A percentile compares a stretch with the other conserved stretches of the same genome.
Evolutionary conservation across 2,329 filamentous ascomycete genomes (phyloP).

Genomic region (Akanthomyces muscarius): DNA sequence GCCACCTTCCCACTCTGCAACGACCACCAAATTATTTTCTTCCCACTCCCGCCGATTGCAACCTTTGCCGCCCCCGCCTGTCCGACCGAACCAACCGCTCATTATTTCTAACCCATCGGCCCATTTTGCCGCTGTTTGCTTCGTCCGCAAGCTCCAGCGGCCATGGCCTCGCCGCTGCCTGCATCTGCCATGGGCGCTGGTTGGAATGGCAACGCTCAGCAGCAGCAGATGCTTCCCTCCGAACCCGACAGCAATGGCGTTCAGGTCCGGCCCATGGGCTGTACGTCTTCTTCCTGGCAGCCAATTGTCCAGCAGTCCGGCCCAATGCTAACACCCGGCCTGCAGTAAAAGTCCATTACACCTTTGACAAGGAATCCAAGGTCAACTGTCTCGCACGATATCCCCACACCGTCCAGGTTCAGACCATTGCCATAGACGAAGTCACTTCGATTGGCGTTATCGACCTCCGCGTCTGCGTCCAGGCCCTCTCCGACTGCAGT

Average conservation of each 20-base stretch:
- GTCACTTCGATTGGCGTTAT: slow-evolving; percentile 78
- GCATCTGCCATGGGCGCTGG: slow-evolving; percentile 27
- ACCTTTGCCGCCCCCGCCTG: neutral
- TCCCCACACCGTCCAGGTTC: slow-evolving; percentile 73
- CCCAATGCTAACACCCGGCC: slow-evolving; percentile 19
- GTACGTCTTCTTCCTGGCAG: slow-evolving; percentile 43
- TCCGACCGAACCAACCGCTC: neutral
- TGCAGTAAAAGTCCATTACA: slow-evolving; percentile 93
- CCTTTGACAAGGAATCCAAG: slow-evolving; percentile 84
- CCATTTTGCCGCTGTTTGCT: slow-evolving; percentile 9
- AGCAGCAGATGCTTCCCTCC: slow-evolving; percentile 28
- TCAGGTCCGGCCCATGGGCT: slow-evolving; percentile 61
- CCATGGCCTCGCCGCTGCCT: slow-evolving; percentile 40
- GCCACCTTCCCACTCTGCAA: neutral
- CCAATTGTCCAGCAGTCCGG: slow-evolving; percentile 20
- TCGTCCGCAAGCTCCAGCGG: slow-evolving; percentile 20
- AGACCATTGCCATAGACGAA: slow-evolving; percentile 77
- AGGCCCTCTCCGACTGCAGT: slow-evolving; percentile 73
- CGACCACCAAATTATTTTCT: neutral
- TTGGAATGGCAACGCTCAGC: slow-evolving; percentile 30
- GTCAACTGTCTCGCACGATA: slow-evolving; percentile 86
- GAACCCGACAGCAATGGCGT: slow-evolving; percentile 46
- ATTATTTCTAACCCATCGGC: neutral
- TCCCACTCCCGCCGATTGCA: neutral
- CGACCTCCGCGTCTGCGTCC: slow-evolving; percentile 80